phyloP scores from a whole-genome alignment of 164 flowering plant species.

The Magnolia officinalis region DNA sequence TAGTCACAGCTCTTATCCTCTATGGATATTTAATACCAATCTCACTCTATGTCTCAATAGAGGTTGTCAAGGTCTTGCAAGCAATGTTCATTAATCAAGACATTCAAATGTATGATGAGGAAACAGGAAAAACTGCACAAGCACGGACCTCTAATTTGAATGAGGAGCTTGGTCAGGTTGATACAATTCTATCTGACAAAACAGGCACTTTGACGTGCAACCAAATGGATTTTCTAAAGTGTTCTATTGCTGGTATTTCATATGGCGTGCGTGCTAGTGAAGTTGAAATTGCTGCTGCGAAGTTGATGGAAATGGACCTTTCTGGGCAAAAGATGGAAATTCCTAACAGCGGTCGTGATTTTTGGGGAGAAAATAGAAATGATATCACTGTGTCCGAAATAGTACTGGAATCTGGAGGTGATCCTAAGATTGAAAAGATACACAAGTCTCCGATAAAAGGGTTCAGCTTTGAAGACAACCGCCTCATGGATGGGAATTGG shows the following conservation, averaged over 20 bases:
- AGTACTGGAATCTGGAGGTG: slow-evolving; percentile 53
- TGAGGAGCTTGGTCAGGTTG: slow-evolving; percentile 89
- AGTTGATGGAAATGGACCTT: slow-evolving; percentile 61
- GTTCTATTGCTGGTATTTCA: slow-evolving; percentile 84
- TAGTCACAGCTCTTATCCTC: slow-evolving; percentile 70
- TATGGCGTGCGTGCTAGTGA: slow-evolving; percentile 82
- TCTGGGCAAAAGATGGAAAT: slow-evolving; percentile 6
- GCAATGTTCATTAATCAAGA: slow-evolving; percentile 73
- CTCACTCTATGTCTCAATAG: slow-evolving; percentile 79
- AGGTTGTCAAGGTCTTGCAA: slow-evolving; percentile 84
- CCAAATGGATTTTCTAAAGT: slow-evolving; percentile 94
- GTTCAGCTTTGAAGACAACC: slow-evolving; percentile 75
- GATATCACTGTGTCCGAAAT: slow-evolving; percentile 38
- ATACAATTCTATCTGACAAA: slow-evolving; percentile 83
- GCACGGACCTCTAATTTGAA: slow-evolving; percentile 87
- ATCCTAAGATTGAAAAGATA: slow-evolving; percentile 34
- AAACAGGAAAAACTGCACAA: slow-evolving; percentile 59
- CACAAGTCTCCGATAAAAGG: slow-evolving; percentile 52
- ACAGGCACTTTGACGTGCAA: slow-evolving; percentile 93
- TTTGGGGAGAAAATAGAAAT: slow-evolving; percentile 11
- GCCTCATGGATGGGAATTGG: slow-evolving; percentile 83
- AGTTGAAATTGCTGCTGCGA: slow-evolving; percentile 85
- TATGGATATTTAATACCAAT: slow-evolving; percentile 80
- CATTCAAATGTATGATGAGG: slow-evolving; percentile 72
- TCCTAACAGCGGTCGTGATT: slow-evolving; percentile 11